Conservation (phyloP, 2,329 filamentous ascomycete species). For the Talaromyces funiculosus region DNA sequence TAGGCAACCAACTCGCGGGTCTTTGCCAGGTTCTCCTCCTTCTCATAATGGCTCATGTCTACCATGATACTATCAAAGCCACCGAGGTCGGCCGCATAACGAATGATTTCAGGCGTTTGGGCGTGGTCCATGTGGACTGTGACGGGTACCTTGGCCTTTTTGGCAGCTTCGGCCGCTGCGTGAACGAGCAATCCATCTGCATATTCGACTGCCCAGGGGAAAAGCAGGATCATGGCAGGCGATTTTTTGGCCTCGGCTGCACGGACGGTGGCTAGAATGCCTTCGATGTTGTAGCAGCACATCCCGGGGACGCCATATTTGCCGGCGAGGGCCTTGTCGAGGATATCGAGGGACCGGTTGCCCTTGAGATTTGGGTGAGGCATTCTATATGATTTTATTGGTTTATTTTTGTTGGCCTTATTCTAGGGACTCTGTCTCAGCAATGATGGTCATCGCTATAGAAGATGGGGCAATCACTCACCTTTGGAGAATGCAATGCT, state of each 20-base stretch:
- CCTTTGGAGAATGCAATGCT: not conserved
- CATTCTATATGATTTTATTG: constrained; percentile 21
- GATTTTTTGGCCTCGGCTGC: constrained; percentile 63
- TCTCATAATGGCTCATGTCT: constrained; percentile 69
- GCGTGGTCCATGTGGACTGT: constrained; percentile 63
- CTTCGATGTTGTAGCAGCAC: constrained; percentile 66
- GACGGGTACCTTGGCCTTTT: constrained; percentile 54
- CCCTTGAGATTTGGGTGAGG: constrained; percentile 35
- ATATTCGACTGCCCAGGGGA: constrained; percentile 68
- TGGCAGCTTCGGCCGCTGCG: constrained; percentile 52
- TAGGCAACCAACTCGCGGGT: constrained; percentile 59
- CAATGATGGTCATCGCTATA: not conserved
- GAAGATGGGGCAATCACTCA: not conserved
- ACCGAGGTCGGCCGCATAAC: constrained; percentile 55
- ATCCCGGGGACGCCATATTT: constrained; percentile 57
- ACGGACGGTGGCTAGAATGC: constrained; percentile 61
- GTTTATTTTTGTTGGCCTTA: not conserved
- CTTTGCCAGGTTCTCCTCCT: constrained; percentile 61
- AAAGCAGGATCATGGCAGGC: constrained; percentile 66
- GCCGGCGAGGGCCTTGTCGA: constrained; percentile 51
- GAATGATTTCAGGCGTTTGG: constrained; percentile 58
- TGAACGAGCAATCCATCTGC: constrained; percentile 53
- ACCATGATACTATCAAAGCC: constrained; percentile 70
- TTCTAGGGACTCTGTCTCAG: not conserved
- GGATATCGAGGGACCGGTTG: constrained; percentile 53